phyloP scores from a whole-genome alignment of 495 filamentous ascomycete genomes.

The Penicillium goetzii region DNA sequence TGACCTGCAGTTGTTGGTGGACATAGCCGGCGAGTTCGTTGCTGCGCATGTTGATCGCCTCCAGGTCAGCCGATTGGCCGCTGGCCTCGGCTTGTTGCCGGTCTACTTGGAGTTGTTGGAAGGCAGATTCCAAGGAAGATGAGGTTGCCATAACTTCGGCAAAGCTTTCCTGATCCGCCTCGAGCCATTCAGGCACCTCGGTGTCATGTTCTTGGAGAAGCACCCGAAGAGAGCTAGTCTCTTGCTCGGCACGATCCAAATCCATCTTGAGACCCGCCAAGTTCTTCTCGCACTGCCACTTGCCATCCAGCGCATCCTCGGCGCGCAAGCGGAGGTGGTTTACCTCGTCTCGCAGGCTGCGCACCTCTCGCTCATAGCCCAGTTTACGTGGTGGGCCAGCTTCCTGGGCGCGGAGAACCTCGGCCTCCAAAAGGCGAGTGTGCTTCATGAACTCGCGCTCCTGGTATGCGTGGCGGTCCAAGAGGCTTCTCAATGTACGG shows the following conservation, averaged over 20 bases:
- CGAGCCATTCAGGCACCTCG: conserved; percentile 57
- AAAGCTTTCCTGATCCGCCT: conserved; percentile 48
- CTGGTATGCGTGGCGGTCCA: conserved; percentile 85
- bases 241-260: conserved; percentile 91
- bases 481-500: conserved; percentile 77
- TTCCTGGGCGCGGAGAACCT: conserved; percentile 72
- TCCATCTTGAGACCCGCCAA: conserved; percentile 94
- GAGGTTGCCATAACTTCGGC: conserved; percentile 62
- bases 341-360: conserved; percentile 78
- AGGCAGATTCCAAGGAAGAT: conserved; percentile 75
- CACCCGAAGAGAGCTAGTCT: conserved; percentile 77
- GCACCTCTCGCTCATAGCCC: conserved; percentile 82
- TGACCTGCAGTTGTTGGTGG: conserved; percentile 73
- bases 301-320: conserved; percentile 94
- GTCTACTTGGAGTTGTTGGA: conserved; percentile 78
- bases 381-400: conserved; percentile 68
- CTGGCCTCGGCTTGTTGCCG: conserved; percentile 68
- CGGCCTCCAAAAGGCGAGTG: conserved; percentile 72
- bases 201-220: conserved; percentile 90
- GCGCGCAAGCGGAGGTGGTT: conserved; percentile 82
- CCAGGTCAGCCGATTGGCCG: conserved; percentile 68
- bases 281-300: conserved; percentile 95
- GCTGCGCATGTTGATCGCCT: conserved; percentile 71
- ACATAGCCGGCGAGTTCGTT: conserved; percentile 78
- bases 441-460: conserved; percentile 78